Evolutionary conservation across 768 basidiomycete species (phyloP).

Genomic region (Suillus variegatus): DNA sequence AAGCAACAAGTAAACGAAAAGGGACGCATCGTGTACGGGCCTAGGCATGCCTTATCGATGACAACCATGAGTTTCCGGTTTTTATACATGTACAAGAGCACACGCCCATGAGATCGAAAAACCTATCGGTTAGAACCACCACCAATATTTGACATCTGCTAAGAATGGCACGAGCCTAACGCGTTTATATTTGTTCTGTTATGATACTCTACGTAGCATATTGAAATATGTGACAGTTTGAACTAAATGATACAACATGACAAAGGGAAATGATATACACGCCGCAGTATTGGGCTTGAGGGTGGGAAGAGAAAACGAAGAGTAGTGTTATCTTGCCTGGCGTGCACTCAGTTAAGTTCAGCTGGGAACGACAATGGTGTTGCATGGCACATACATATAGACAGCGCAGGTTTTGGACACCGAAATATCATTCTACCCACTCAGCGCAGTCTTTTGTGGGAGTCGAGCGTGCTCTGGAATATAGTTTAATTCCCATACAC

Average conservation of each 20-base stretch:
- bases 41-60: neutral
- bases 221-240: neutral
- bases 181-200: neutral
- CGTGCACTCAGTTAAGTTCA: neutral
- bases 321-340: neutral
- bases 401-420: too few relatives aligned
- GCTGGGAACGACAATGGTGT: neutral
- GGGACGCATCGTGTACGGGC: neutral
- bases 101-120: neutral
- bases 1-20: neutral
- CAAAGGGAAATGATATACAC: neutral
- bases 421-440: neutral
- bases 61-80: neutral
- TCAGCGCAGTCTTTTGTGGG: neutral
- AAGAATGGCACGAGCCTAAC: neutral
- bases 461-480: neutral
- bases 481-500: neutral
- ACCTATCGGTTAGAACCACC: neutral
- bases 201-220: neutral
- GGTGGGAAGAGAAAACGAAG: neutral
- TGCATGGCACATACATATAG: neutral
- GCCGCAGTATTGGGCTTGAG: neutral
- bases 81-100: neutral
- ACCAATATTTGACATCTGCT: neutral
- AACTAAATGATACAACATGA: neutral